A percentile compares a stretch with the other conserved stretches of the same genome.
Evolutionary conservation across 352 stramenopile species (phyloP).

Genomic region (Pelagophyceae sp.): DNA sequence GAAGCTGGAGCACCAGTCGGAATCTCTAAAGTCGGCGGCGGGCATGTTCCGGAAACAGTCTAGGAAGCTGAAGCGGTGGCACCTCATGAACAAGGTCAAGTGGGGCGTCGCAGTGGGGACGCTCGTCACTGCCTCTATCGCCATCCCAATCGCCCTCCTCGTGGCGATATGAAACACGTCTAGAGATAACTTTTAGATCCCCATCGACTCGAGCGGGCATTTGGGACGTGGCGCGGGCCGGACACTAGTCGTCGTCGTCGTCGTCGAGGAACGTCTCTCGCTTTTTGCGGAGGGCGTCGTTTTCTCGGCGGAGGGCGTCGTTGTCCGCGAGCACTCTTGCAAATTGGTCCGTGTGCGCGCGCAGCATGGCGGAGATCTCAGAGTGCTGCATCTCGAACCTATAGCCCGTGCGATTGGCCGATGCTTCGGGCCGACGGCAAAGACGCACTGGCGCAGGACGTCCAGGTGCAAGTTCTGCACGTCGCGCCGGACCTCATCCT

Average conservation of each 20-base stretch:
- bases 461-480: slow-evolving; percentile 16
- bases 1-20: neutral
- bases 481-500: neutral
- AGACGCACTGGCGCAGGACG: slow-evolving; percentile 14
- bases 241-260: neutral
- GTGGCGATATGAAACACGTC: neutral
- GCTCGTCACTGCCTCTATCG: slow-evolving; percentile 12
- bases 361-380: neutral
- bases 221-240: too few relatives aligned
- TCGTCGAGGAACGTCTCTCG: neutral
- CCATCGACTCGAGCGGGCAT: too few relatives aligned
- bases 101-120: slow-evolving; percentile 13
- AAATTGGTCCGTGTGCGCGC: neutral
- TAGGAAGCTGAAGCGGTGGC: slow-evolving; percentile 15
- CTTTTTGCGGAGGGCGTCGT: neutral
- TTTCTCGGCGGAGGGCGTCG: neutral
- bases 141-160: slow-evolving; percentile 3
- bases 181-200: too few relatives aligned
- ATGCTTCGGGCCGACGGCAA: too few relatives aligned
- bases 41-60: neutral
- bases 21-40: neutral
- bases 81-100: slow-evolving; percentile 1
- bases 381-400: slow-evolving; percentile 12
- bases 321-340: neutral
- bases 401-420: too few relatives aligned